Evolutionary conservation across 306 rosid species (phyloP).

Genomic region (Prunus mongolica): DNA sequence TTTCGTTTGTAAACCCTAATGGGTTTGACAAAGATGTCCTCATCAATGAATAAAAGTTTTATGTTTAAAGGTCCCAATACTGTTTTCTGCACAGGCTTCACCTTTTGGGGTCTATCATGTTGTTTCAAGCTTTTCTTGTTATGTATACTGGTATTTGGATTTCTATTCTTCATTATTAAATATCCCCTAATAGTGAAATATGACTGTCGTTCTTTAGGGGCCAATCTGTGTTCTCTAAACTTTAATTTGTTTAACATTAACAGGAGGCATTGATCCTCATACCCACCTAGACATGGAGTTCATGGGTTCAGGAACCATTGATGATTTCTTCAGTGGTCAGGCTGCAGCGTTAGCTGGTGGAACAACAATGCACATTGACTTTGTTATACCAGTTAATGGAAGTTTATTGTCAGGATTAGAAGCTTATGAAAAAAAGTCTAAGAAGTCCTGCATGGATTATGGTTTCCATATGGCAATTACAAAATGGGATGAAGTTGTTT

Average conservation of each 20-base stretch:
- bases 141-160: too few species aligned
- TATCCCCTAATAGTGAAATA: background rate
- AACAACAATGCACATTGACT: constrained; percentile 96
- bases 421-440: constrained; percentile 72
- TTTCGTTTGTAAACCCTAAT: too few species aligned
- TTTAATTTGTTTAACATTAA: constrained; percentile 19
- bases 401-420: constrained; percentile 73
- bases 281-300: constrained; percentile 75
- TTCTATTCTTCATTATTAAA: too few species aligned
- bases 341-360: constrained; percentile 99
- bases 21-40: too few species aligned
- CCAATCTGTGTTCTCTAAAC: too few species aligned
- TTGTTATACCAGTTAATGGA: constrained; percentile 70
- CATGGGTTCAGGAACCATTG: constrained; percentile 57
- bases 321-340: constrained; percentile 93
- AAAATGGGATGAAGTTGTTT: constrained; percentile 79
- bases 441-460: constrained; percentile 84
- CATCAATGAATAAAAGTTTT: background rate
- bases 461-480: constrained; percentile 98
- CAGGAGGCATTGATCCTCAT: constrained; percentile 99
- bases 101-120: background rate
- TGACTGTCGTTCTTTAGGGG: background rate
- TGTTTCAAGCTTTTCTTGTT: background rate
- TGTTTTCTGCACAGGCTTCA: background rate
- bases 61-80: background rate